These are phyloP conservation scores for Teratosphaeria epicoccoides DNA, from an alignment of 2,329 filamentous ascomycete genomes.

Conservation along the genomic window DNA sequence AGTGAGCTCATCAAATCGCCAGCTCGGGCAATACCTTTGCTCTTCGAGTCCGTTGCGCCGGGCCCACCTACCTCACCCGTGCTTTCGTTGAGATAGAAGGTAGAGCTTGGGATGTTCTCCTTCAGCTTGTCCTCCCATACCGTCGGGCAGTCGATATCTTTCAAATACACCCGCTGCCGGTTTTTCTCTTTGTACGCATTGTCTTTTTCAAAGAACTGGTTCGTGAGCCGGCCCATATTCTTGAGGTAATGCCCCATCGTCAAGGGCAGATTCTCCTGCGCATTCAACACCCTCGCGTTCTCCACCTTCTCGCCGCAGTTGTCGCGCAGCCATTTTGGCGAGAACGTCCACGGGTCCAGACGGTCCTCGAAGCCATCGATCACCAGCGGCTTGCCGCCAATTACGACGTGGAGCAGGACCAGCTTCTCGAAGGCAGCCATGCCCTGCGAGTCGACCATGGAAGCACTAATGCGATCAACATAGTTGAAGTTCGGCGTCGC, in stretches of 20 bases:
- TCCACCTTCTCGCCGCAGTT: constrained; percentile 76
- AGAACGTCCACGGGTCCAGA: constrained; percentile 70
- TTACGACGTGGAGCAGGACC: constrained; percentile 70
- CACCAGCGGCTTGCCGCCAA: constrained; percentile 76
- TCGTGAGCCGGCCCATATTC: constrained; percentile 71
- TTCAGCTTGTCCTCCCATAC: constrained; percentile 76
- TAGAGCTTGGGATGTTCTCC: constrained; percentile 63
- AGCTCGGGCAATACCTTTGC: constrained; percentile 55
- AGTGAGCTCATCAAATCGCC: constrained; percentile 94
- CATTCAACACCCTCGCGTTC: constrained; percentile 68
- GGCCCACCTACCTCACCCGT: constrained; percentile 49
- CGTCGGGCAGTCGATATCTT: constrained; percentile 88
- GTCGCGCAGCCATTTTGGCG: constrained; percentile 64
- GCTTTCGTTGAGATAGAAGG: constrained; percentile 85
- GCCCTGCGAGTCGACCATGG: constrained; percentile 67
- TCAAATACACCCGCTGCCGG: constrained; percentile 81
- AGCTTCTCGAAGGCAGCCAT: constrained; percentile 76
- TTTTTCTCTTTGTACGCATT: constrained; percentile 68
- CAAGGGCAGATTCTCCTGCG: constrained; percentile 65
- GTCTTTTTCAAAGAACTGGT: constrained; percentile 60
- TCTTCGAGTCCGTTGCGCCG: constrained; percentile 44
- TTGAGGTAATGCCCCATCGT: constrained; percentile 84
- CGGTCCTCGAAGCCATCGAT: constrained; percentile 77
- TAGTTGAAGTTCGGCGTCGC: constrained; percentile 75
- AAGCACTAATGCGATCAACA: constrained; percentile 67